Conservation (phyloP, 1,284 basidiomycete species). For the Trichosporon sp. region DNA sequence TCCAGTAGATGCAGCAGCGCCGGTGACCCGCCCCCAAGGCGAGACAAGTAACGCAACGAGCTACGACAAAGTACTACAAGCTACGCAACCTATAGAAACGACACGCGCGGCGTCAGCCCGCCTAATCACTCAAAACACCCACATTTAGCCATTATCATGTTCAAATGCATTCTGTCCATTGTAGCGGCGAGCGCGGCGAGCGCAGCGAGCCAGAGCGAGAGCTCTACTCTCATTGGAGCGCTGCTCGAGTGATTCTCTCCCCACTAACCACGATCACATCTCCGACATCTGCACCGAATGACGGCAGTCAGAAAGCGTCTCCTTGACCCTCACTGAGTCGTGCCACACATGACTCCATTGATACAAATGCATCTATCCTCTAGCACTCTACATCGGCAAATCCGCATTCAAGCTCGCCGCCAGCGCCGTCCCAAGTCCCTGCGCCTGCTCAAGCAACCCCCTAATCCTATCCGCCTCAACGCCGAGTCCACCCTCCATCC, state of each 20-base stretch:
- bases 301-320: no score
- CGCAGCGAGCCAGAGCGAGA: no score
- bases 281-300: no score
- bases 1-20: not conserved
- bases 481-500: conserved; percentile 41
- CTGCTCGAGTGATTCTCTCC: no score
- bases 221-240: no score
- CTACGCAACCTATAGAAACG: not conserved
- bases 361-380: not conserved
- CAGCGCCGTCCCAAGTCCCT: not conserved
- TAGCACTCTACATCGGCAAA: not conserved
- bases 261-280: no score
- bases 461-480: conserved; percentile 28
- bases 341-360: not conserved
- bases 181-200: no score
- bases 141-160: not conserved
- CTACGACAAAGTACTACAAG: not conserved
- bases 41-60: not conserved
- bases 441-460: conserved; percentile 24
- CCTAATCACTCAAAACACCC: not conserved
- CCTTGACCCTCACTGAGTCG: not conserved
- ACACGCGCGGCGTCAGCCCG: not conserved
- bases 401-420: not conserved
- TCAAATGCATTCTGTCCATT: conserved; percentile 1
- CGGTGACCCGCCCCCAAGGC: no score